Evolutionary conservation across 2,329 filamentous ascomycete genomes (phyloP).

Genomic region (Sordariomycetes sp.): DNA sequence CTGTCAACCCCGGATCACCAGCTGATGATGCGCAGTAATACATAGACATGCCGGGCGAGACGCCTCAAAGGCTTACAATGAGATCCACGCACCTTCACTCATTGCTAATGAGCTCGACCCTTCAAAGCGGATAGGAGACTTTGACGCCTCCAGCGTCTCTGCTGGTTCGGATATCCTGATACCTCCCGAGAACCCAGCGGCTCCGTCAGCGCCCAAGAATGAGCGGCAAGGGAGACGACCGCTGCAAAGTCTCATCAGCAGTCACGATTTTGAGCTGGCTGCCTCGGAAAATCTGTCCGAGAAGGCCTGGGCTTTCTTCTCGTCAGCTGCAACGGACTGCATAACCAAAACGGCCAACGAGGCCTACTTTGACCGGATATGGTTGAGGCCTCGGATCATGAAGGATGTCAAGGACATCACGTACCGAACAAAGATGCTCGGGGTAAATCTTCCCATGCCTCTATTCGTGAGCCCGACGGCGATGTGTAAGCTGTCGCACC

Average conservation of each 20-base stretch:
- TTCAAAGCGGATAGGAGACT: too few relatives aligned
- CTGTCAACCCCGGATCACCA: too few relatives aligned
- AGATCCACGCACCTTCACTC: constrained; percentile 1
- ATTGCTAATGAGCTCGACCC: too few relatives aligned
- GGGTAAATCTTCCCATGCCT: constrained; percentile 36
- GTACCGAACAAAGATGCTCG: constrained; percentile 41
- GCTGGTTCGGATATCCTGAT: not conserved
- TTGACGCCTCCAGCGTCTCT: not conserved
- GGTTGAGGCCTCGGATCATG: constrained; percentile 46
- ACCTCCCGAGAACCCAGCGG: too few relatives aligned
- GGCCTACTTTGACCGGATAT: constrained; percentile 40
- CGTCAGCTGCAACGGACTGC: constrained; percentile 48
- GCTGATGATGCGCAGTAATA: too few relatives aligned
- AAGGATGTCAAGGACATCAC: constrained; percentile 40
- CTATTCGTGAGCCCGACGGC: constrained; percentile 52
- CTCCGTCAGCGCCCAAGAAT: too few relatives aligned
- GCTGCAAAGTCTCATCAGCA: constrained; percentile 7
- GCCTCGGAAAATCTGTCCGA: constrained; percentile 40
- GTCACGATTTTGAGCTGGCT: constrained; percentile 47
- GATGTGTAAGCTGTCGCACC: too few relatives aligned
- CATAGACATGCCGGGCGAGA: not conserved
- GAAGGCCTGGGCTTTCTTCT: constrained; percentile 59
- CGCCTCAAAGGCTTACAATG: not conserved
- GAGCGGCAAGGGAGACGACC: too few relatives aligned
- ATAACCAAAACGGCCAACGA: constrained; percentile 45